phyloP scores from a whole-genome alignment of 2,329 filamentous ascomycete species.

The Fusarium caatingaense region DNA sequence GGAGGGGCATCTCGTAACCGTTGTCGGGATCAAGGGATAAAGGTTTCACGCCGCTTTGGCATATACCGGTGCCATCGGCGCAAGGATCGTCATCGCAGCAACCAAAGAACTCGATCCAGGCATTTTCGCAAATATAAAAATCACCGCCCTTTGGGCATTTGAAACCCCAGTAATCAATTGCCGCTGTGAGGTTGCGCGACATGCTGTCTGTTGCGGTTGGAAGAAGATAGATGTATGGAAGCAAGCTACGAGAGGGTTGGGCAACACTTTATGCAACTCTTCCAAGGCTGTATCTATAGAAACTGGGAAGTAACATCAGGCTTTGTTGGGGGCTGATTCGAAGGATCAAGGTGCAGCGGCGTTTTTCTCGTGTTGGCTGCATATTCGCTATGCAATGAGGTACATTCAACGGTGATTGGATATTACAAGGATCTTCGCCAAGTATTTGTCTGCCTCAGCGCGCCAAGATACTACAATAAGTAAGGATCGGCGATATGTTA shows the following conservation, averaged over 20 bases:
- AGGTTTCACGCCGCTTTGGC: background rate
- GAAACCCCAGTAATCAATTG: background rate
- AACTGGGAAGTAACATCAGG: background rate
- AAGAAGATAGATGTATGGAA: rapidly evolving
- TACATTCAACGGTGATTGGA: background rate
- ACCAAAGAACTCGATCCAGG: background rate
- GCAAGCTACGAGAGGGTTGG: rapidly evolving
- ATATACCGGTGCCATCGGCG: background rate
- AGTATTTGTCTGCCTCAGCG: background rate
- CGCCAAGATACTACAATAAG: too few species aligned
- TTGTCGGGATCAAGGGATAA: background rate
- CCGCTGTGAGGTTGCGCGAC: background rate
- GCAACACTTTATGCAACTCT: background rate
- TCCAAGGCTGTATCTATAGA: rapidly evolving
- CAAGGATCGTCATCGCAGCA: background rate
- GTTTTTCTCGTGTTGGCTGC: too few species aligned
- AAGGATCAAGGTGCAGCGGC: too few species aligned
- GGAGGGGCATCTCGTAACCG: background rate
- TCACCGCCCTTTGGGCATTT: background rate
- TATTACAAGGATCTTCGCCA: background rate
- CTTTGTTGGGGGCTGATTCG: background rate
- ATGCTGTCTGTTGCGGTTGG: rapidly evolving
- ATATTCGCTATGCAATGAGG: rapidly evolving
- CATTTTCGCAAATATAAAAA: background rate
- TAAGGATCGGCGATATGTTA: too few species aligned